These are phyloP conservation scores for Mycena leptocephala DNA, from an alignment of 768 basidiomycete genomes.

Conservation along the genomic window DNA sequence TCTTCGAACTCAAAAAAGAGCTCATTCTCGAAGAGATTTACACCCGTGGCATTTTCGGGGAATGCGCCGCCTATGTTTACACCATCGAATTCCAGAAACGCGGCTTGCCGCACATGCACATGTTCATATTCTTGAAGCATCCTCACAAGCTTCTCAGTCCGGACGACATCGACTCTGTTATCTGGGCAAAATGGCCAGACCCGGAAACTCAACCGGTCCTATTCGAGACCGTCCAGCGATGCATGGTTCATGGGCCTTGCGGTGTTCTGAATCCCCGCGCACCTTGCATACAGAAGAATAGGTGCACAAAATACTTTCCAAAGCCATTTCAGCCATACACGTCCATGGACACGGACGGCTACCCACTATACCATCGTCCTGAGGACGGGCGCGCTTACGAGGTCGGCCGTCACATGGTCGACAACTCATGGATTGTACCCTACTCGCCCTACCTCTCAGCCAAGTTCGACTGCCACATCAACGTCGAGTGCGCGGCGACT, in stretches of 20 bases:
- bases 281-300: slow-evolving; percentile 55
- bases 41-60: too few relatives aligned
- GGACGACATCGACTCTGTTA: not conserved
- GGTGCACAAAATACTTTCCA: slow-evolving; percentile 57
- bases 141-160: slow-evolving; percentile 22
- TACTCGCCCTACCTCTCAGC: slow-evolving; percentile 50
- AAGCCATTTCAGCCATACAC: slow-evolving; percentile 51
- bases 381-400: slow-evolving; percentile 27
- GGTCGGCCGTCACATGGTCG: slow-evolving; percentile 23
- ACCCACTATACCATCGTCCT: slow-evolving; percentile 50
- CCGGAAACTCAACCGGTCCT: slow-evolving; percentile 41
- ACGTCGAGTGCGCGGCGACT: slow-evolving; percentile 53
- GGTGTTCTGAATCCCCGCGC: slow-evolving; percentile 38
- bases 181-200: not conserved
- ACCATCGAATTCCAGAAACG: too few relatives aligned
- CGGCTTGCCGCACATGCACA: too few relatives aligned
- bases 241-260: slow-evolving; percentile 63
- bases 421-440: slow-evolving; percentile 54
- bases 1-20: too few relatives aligned
- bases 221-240: slow-evolving; percentile 39
- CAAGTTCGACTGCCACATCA: slow-evolving; percentile 57
- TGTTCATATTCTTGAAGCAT: slow-evolving; percentile 51
- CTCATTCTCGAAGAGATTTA: too few relatives aligned
- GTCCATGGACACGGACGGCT: slow-evolving; percentile 50
- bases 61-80: too few relatives aligned